Base-by-base conservation (phyloP, 1,284 basidiomycete species). In the Tylopilus orsonianus region DNA sequence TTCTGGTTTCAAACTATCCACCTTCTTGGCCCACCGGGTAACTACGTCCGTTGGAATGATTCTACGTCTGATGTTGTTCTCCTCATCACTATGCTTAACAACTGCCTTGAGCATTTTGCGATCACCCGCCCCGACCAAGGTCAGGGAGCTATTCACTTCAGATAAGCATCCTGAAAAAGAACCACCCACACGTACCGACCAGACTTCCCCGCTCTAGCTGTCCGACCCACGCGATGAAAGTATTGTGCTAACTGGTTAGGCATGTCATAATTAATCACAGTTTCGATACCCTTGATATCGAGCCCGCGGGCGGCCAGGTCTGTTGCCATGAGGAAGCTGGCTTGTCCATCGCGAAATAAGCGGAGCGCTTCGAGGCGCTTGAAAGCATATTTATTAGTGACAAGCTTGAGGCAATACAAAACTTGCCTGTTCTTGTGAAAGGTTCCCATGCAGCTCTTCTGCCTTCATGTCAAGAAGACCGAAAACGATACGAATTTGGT, bases 261-360 rank as follows among this genome's bases (percentile, higher is more conserved):
- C 95, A 98, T 97, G 69, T 98, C 95, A 66, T 94, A 97, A 70
- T 98, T 98, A 66, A 97, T 93, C 49, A 98, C 93, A 0, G 93
- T 95, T 64, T 97, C 90, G n/a, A 97, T 88, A 16, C 94, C 95
- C 62, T 95, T 96, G 73, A 98, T 97, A 72, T 98, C 95, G 26
- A 98, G 77, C 70, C 95, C 95, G 58, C 95, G 87, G 53, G 93
- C 91, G 20, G 96, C 96, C 18, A 99, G 77, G 69, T 98, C 96
- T 1, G 96, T 99, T 1, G 95, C 95, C 75, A 98, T 87, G 8
- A 99, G 75, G 69, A 86, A 98, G 66, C 94, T 90, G 29, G 90
- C 88, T 35, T 79, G 69, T 23, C 91, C 87, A 53, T 93, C 89
- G 49, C 92, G 87, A 74, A 98, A 99, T 48, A 81, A 77, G 61